Percentiles rank a stretch among this genome's conserved stretches.
Evolutionary conservation across 192 early-diverging fungal species (phyloP).

Genomic region (Coemansia sp.): DNA sequence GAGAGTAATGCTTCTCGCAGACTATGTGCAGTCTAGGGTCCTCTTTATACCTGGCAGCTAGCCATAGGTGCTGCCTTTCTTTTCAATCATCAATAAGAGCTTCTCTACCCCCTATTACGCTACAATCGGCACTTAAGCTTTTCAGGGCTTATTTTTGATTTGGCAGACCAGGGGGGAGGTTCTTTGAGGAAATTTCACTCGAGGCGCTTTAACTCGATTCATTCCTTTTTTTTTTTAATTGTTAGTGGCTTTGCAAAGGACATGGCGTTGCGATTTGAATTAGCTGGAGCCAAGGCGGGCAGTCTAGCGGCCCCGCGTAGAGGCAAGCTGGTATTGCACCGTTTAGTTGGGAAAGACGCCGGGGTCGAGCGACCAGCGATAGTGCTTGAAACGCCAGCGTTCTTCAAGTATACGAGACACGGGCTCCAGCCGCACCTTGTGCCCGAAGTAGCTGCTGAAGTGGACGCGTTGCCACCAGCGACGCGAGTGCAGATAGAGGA

Average conservation of each 20-base stretch:
- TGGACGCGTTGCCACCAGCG: constrained; percentile 24
- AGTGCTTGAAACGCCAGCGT: constrained; percentile 36
- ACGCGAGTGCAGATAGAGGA: constrained; percentile 51
- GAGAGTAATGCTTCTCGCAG: no score
- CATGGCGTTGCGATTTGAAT: constrained; percentile 46
- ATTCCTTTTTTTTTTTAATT: neutral
- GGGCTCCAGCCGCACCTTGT: constrained; percentile 52
- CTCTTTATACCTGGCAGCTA: no score
- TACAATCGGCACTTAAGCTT: no score
- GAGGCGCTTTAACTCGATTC: neutral
- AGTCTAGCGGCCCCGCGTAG: constrained; percentile 16
- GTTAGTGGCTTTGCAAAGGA: neutral
- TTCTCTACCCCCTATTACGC: no score
- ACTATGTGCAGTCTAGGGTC: no score
- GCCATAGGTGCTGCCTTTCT: no score
- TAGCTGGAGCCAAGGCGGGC: neutral
- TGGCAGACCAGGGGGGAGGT: no score
- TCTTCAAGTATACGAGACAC: constrained; percentile 46
- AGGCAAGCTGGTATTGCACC: constrained; percentile 28
- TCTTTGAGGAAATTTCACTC: neutral
- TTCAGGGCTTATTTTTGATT: no score
- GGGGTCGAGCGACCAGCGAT: neutral
- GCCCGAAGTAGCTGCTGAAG: constrained; percentile 41
- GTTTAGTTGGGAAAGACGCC: neutral
- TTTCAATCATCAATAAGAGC: no score